Evolutionary conservation across 2,329 filamentous ascomycete genomes (phyloP), one percentile per base, ranked within the genome.

Genomic region (Blastomyces emzantsi): DNA sequence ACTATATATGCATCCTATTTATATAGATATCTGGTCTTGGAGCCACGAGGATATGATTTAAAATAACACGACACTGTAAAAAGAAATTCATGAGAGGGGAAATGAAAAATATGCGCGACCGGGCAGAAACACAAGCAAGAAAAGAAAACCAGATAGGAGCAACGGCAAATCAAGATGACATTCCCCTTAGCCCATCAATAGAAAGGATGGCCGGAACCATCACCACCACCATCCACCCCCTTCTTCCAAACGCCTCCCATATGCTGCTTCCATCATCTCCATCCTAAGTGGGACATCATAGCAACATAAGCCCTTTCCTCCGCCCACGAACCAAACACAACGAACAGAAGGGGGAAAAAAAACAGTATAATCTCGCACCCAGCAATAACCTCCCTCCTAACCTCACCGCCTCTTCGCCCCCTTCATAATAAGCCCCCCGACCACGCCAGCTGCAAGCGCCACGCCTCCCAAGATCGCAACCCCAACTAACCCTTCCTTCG

Each of bases 401-500:
- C 54, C 33, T 56, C 54, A 82, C 67, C 78, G 87, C 77, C 85
- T 85, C 67, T 87, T 84, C 65, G 88, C 77, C 66, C 91, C 90
- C 77, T 86, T 88, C 74, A 97, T 83, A 67, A 99, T 75, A 72
- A 97, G 85, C 17, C 91, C 92, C 43, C 93, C 94, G 19, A 97
- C 87, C 19, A 97, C 87, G n/a, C 93, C 94, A 2, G 92, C 94
- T 1, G 90, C 93, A 66, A 97, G 88, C 62, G 93, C 92, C 63
- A 97, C 85, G 41, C 94, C 93, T 66, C 93, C 93, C 54, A 97
- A 86, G 74, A 99, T 97, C 54, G 94, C 94, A 64, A 96, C 92
- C 55, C 94, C 94, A 80, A 97, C 84, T 66, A 99, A 77, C 0
- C 94, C 94, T 78, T 99, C 94, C 80, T 88, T 95, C 63, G 92